Base-by-base conservation (phyloP, 257 asterid species). In the Gentiana straminea region DNA sequence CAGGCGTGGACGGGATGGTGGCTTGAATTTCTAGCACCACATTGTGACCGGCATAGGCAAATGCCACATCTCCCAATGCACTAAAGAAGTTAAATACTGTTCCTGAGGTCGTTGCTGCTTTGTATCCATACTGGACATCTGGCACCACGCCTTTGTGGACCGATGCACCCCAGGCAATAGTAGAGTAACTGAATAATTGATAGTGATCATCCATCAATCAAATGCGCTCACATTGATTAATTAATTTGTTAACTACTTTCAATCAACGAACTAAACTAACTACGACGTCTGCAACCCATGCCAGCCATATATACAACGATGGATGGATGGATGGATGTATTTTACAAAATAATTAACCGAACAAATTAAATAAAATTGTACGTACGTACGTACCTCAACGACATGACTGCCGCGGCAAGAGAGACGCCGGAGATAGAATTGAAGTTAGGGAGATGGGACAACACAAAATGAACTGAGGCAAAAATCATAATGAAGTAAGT, bases 1-100 rank as follows among this genome's bases (percentile, higher is more conserved):
- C 76, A 0, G 76, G 68, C 0, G 79, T 52, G 2, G 83, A 75
- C 13, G 89, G 89, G 33, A 81, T 73, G 0, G 79, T 68, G 11
- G 85, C 82, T 47, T 81, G 89, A 65, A 81, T 81, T 62, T 81
- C 89, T 59, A 81, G 38, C 7, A 68, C 86, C 3, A 79, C 86
- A 50, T 79, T 79, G 57, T 74, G 84, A 0, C 84, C 84, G 2
- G 83, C 79, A 39, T 51, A 80, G 24, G 84, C 79, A 46, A 80
- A 81, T 0, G 84, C 85, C 9, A 81, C 69, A 13, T 73, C 82
- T 0, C 89, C 84, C 49, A 81, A 35, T 3, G 83, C 89, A 55
- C 79, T 70, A 1, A 76, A 55, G 49, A 79, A 79, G 4, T 61
- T 61, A 32, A 82, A 76, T 11, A 71, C 33, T 35, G 13, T 69